Conservation (phyloP, 169 alveolate species). For the Cyclospora cayetanensis region DNA sequence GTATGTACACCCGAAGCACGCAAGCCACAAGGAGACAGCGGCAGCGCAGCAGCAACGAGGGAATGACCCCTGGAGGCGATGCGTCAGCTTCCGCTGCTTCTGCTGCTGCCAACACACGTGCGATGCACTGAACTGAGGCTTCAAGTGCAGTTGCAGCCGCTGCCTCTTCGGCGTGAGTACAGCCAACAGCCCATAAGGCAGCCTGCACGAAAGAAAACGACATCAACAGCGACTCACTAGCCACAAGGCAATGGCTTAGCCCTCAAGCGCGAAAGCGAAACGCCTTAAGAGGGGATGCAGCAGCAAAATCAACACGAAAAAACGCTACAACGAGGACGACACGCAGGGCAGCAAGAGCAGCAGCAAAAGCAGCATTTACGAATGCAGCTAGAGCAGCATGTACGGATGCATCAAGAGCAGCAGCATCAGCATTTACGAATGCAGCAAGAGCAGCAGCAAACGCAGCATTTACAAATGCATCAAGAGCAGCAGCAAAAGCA, state of each 20-base stretch:
- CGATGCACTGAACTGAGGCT: neutral
- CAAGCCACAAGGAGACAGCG: conserved; percentile 13
- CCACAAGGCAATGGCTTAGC: too few relatives aligned
- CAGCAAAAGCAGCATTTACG: neutral
- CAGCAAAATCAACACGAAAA: too few relatives aligned
- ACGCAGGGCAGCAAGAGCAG: neutral
- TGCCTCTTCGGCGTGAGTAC: neutral
- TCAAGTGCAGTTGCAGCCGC: conserved; percentile 7
- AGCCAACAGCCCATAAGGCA: neutral
- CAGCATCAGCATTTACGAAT: neutral
- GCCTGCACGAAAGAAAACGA: neutral
- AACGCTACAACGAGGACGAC: too few relatives aligned
- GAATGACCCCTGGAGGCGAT: neutral
- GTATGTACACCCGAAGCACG: conserved; percentile 8
- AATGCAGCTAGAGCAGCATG: neutral
- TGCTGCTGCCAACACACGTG: conserved; percentile 31
- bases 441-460: neutral
- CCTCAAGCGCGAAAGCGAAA: too few relatives aligned
- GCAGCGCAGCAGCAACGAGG: conserved; percentile 21
- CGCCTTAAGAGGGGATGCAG: conserved; percentile 17
- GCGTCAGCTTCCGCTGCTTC: conserved; percentile 11
- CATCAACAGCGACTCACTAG: neutral
- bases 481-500: neutral
- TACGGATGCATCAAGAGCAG: neutral
- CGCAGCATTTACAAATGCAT: too few relatives aligned